A percentile compares a stretch with the other conserved stretches of the same genome.
Conservation (phyloP, 78 protist species). For the Dictyostelium firmibasis region DNA sequence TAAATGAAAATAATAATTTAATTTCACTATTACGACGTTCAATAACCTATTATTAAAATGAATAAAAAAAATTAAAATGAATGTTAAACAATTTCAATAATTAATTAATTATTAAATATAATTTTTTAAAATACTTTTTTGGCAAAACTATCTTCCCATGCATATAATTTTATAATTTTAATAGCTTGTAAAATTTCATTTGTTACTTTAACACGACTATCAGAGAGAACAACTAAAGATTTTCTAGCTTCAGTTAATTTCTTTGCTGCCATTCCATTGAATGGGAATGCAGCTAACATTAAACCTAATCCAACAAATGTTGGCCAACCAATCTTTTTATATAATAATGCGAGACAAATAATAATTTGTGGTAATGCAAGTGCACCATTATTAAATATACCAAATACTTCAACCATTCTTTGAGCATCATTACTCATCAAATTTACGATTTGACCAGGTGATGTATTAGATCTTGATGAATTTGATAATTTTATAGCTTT, state of each 20-base stretch:
- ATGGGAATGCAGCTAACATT: conserved; percentile 41
- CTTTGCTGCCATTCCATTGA: conserved; percentile 56
- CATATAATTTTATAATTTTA: conserved; percentile 90
- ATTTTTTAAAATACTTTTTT: neutral
- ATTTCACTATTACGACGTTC: conserved; percentile 52
- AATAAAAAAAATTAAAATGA: neutral
- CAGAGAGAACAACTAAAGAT: conserved; percentile 14
- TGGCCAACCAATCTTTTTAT: conserved; percentile 50
- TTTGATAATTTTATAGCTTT: conserved; percentile 44
- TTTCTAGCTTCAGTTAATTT: conserved; percentile 18
- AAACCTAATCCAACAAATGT: conserved; percentile 60
- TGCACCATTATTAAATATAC: conserved; percentile 84
- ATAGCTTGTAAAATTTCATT: conserved; percentile 88
- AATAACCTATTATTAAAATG: neutral
- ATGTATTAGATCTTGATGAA: conserved; percentile 25
- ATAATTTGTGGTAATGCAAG: conserved; percentile 81
- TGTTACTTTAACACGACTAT: conserved; percentile 77
- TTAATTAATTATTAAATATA: no score
- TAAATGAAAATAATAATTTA: neutral
- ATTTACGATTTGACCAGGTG: conserved; percentile 87
- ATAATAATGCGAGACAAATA: conserved; percentile 57
- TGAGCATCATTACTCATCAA: conserved; percentile 90
- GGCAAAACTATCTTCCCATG: conserved; percentile 89
- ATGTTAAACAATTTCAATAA: no score
- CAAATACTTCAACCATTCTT: conserved; percentile 75